A percentile compares a stretch with the other conserved stretches of the same genome.
phyloP scores from a whole-genome alignment of 257 asterid genomes.

The Salvia splendens region DNA sequence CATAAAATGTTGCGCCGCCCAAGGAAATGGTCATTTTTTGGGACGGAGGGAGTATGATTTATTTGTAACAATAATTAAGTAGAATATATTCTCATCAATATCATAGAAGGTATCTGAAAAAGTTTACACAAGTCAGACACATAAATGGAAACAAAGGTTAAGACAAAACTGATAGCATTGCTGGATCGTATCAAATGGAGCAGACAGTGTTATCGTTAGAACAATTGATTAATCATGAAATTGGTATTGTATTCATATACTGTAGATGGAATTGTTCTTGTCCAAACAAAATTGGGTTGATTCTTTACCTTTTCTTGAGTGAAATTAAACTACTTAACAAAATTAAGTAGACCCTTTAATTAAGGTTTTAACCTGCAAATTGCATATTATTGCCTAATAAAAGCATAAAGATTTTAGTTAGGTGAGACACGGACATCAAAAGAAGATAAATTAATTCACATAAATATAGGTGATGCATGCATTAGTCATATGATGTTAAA shows the following conservation, averaged over 20 bases:
- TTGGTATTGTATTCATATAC: neutral
- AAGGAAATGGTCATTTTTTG: no score
- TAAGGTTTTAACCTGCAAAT: constrained; percentile 24
- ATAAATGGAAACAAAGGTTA: constrained; percentile 10
- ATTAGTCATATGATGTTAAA: constrained; percentile 25
- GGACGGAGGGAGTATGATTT: no score
- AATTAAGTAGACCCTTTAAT: neutral
- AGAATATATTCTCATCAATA: constrained; percentile 11
- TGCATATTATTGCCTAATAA: constrained; percentile 27
- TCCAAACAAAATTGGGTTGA: neutral
- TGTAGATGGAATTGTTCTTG: constrained; percentile 31
- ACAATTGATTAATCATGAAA: constrained; percentile 10
- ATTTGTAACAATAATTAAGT: neutral
- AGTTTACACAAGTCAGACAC: neutral
- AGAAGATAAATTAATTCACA: neutral
- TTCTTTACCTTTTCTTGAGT: neutral
- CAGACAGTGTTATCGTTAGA: constrained; percentile 16
- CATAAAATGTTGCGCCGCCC: no score
- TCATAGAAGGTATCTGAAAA: constrained; percentile 20
- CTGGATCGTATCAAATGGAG: constrained; percentile 23
- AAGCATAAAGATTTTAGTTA: constrained; percentile 36
- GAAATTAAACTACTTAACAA: constrained; percentile 1
- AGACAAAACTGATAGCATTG: constrained; percentile 1
- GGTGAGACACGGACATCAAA: constrained; percentile 38
- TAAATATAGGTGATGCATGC: constrained; percentile 11